Base-by-base conservation (phyloP, 805 yeast genomes). In the Wickerhamiella dianesei region DNA sequence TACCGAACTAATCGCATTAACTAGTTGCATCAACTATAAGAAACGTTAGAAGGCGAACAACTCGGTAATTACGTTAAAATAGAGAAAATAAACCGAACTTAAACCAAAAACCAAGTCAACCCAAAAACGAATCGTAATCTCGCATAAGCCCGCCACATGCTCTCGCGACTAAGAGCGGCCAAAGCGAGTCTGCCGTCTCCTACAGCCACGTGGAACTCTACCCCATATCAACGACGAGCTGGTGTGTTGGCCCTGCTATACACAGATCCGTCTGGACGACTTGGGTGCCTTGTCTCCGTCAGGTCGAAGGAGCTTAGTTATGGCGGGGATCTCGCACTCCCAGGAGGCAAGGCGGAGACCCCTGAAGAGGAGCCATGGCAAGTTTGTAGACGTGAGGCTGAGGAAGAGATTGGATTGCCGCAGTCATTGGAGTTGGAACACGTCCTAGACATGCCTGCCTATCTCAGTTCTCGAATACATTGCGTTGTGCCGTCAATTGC, bases 291-390 rank as follows among this genome's bases (percentile, higher is more conserved):
- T 3, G 64, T 88, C 44, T 88, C 96, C 1, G 79, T 82, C 55
- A 64, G 97, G 51, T 78, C 94, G 2, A 69, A 81, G 43, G 68
- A 72, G 35, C 68, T 89, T 55, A 75, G 75, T 45, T 88, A 87
- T 64, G 82, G 92, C 0, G 96, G 96, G 3, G 95, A 88, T 61
- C 82, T 83, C 4, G 85, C 96, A 1, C 68, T 88, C 6, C 97
- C 97, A 3, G 97, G 97, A 2, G 97, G 96, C 6, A 84, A 81
- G 58, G 87, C 94, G 3, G 96, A 88, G 61, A 59, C 54, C 39
- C 55, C 32, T 4, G 76, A 72, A 0, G 67, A 73, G 17, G 86
- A 85, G 55, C 84, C 82, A 48, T 79, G 81, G 71, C 72, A 74
- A 40, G 80, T 81, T 37, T 81, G 95, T 0, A 68, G 94, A 49